Conservation (phyloP, 805 yeast genomes). For the Metschnikowia matae region DNA sequence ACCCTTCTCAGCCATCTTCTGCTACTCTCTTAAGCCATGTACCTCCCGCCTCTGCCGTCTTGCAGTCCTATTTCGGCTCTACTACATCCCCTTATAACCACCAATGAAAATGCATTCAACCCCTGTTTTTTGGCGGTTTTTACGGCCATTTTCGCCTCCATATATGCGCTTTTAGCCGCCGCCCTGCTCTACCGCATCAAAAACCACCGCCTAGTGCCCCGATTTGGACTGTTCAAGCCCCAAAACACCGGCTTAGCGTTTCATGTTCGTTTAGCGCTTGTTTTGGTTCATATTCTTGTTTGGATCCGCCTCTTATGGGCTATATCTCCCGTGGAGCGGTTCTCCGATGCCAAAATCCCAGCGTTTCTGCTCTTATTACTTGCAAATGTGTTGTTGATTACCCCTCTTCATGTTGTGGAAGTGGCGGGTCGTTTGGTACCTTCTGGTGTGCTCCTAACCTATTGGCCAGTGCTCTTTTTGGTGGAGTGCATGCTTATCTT, state of each 20-base stretch:
- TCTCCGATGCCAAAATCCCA: conserved; percentile 19
- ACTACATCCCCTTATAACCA: conserved; percentile 21
- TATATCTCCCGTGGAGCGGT: conserved; percentile 21
- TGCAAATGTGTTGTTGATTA: conserved; percentile 16
- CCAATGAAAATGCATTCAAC: conserved; percentile 30
- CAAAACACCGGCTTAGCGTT: conserved; percentile 26
- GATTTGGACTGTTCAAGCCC: conserved; percentile 19
- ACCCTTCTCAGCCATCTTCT: neutral
- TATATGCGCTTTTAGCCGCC: conserved; percentile 6
- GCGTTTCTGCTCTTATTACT: conserved; percentile 13
- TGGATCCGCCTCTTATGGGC: conserved; percentile 12
- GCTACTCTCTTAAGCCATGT: conserved; percentile 5
- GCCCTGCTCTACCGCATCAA: neutral
- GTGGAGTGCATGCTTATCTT: conserved; percentile 20
- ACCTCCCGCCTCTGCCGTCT: conserved; percentile 12
- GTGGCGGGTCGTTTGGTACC: conserved; percentile 36
- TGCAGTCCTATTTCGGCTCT: conserved; percentile 18
- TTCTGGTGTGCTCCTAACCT: conserved; percentile 35
- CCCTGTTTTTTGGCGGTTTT: conserved; percentile 28
- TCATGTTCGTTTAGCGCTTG: conserved; percentile 19
- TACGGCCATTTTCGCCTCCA: conserved; percentile 9
- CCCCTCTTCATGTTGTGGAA: conserved; percentile 46
- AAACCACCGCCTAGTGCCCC: neutral
- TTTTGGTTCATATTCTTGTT: conserved; percentile 17
- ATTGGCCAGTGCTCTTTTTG: conserved; percentile 31